Conservation (phyloP, 1,284 basidiomycete species). For the Exsudoporus floridanus region DNA sequence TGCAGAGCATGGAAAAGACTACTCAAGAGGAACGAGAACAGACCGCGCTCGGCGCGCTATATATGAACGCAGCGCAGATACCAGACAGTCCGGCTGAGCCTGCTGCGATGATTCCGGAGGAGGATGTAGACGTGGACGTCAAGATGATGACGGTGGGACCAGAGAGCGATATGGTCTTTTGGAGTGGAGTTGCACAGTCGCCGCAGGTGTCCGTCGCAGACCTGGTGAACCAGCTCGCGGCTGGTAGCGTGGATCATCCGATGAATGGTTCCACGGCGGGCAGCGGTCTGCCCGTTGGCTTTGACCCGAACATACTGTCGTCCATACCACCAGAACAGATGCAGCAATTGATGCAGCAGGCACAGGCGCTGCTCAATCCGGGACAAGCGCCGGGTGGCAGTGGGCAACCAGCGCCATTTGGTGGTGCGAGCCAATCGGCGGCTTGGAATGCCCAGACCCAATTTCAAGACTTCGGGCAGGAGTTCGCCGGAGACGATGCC, state of each 20-base stretch:
- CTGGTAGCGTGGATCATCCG: conserved; percentile 34
- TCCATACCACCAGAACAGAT: conserved; percentile 54
- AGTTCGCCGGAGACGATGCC: conserved; percentile 38
- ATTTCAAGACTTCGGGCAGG: conserved; percentile 38
- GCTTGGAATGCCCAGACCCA: conserved; percentile 30
- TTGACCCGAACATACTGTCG: conserved; percentile 42
- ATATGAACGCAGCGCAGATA: conserved; percentile 65
- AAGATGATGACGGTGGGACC: conserved; percentile 66
- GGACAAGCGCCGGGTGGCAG: conserved; percentile 23
- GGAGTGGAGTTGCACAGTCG: conserved; percentile 44
- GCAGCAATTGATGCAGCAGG: conserved; percentile 60
- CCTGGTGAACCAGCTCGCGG: conserved; percentile 63
- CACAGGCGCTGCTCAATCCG: conserved; percentile 37
- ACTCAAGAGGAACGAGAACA: conserved; percentile 74
- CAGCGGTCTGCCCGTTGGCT: conserved; percentile 21
- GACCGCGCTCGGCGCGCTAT: conserved; percentile 70
- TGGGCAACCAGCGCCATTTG: conserved; percentile 28
- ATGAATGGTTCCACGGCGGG: conserved; percentile 20
- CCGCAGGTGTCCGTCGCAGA: conserved; percentile 57
- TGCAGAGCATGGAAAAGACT: conserved; percentile 61
- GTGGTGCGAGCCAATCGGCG: conserved; percentile 24
- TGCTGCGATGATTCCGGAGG: conserved; percentile 56
- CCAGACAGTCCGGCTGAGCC: conserved; percentile 77
- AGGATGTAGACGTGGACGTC: conserved; percentile 63
- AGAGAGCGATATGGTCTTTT: conserved; percentile 65